Base-by-base conservation (phyloP, 2,329 filamentous ascomycete genomes). In the Fusarium scirpi region DNA sequence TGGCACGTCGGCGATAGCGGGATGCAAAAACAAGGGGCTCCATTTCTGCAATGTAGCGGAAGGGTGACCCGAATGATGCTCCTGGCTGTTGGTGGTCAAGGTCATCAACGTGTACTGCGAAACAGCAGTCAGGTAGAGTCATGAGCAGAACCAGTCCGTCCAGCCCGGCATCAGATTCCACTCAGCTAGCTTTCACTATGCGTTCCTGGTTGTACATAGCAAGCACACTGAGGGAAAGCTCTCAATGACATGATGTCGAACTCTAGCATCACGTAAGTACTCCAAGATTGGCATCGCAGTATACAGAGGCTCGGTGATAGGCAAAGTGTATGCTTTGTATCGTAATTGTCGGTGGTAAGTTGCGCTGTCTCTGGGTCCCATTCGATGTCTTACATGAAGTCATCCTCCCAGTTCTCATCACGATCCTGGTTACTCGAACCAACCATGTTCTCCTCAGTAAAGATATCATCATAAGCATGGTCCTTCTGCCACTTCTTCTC, bases 391-490 rank as follows among this genome's bases (percentile, higher is more conserved):
- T 87, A 95, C 94, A 97, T 97, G 77, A 99, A 99, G 77, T 99
- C 95, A 63, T 98, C 94, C 77, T 93, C 87, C 83, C 93, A 94
- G 78, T 93, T 85, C 64, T 90, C 88, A 68, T 87, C 86, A 16
- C 94, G 88, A 76, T 97, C 90, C 81, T 98, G 93, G 80, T 99
- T 99, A 82, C 91, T 97, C 58, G 90, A 89, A 24, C 80, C 82
- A 45, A 89, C 89, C 83, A 97, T 86, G 74, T 92, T 91, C 62
- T 97, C 93, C 57, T 97, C 94, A 7, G 88, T 89, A 80, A 97
- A 94, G 57, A 98, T 81, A 48, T 97, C 94, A 78, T 98, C 96
- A 80, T 99, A 99, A 3, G 94, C 95, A 82, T 99, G 95, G n/a
- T 97, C 94, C 82, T 96, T 96, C 81, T 97, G 93, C 86, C 90